Base-by-base conservation (phyloP, 805 yeast genomes). In the Komagataella kurtzmanii region DNA sequence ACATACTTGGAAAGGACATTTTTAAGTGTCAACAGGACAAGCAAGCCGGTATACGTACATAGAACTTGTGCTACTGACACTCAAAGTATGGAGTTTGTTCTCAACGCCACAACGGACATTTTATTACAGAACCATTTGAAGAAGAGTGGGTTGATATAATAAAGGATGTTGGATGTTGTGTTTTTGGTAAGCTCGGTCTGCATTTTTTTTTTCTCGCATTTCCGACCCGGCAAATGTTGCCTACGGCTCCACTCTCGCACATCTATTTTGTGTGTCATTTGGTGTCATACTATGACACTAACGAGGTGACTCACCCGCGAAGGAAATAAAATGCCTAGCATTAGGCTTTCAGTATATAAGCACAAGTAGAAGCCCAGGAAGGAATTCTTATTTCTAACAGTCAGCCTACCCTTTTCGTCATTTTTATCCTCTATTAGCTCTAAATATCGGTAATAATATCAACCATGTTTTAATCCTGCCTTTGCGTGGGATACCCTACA, bases 61-160 rank as follows among this genome's bases (percentile, higher is more conserved):
- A 72, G 89, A 57, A 93, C 99, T 1, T 89, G 97, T 68, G 99
- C 99, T 0, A 93, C 99, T 0, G 98, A 93, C 64, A 79, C 95
- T 0, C 73, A 79, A 52, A 79, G 89, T 24, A 93, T 93, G 96
- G 77, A 79, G 61, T 91, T 90, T 61, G 97, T 93, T 17, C 73
- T 93, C 52, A 79, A 86, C 3, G 97, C 98, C 0, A 96, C 89
- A 7, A 88, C 97, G 1, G 98, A 93, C 68, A 75, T 88, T 79
- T 79, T 93, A 48, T 78, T 91, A 30, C 91, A 86, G 62, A 85
- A 85, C 59, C 90, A 86, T 62, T 67, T 91, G 64, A 80, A 82
- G 65, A 79, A 76, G 60, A 82, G 88, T 61, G 96, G 96, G 3
- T 69, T 88, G 48, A 74, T 85, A 57, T 85, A 58, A 44, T 12